A percentile compares a stretch with the other conserved stretches of the same genome.
Evolutionary conservation across 164 flowering plant species (phyloP).

Genomic region (Liquidambar formosana): DNA sequence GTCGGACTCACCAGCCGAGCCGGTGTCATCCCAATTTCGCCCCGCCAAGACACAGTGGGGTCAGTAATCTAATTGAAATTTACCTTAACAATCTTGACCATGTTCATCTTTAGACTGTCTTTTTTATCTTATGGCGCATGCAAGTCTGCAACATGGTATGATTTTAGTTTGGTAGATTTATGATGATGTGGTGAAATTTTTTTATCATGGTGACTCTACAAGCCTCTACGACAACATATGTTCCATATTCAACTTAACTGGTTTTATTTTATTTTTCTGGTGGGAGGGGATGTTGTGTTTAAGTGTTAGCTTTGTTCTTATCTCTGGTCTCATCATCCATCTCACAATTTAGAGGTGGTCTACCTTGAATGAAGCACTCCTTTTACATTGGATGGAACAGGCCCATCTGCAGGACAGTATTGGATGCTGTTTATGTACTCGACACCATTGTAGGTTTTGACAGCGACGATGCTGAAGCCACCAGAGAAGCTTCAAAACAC

Average conservation of each 20-base stretch:
- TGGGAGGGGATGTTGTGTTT: no score
- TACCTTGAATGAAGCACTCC: neutral
- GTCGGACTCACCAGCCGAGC: conserved; percentile 75
- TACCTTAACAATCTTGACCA: no score
- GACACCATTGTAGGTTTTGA: conserved; percentile 72
- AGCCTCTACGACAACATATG: no score
- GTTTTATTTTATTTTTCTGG: no score
- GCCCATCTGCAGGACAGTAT: conserved; percentile 66
- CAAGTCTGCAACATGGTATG: no score
- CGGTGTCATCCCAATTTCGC: conserved; percentile 60
- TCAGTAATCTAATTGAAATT: conserved; percentile 14
- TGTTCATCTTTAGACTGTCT: no score
- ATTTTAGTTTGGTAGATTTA: no score
- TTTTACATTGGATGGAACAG: conserved; percentile 6
- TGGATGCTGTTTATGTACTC: conserved; percentile 69
- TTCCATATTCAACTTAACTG: no score
- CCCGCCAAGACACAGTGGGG: conserved; percentile 68
- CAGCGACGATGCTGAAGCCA: conserved; percentile 43
- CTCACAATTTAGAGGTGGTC: neutral
- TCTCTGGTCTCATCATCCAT: neutral
- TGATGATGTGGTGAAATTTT: no score
- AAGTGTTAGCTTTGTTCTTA: no score
- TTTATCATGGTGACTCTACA: neutral
- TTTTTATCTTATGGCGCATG: no score
- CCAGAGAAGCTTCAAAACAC: conserved; percentile 35